Evolutionary conservation across 176 grass and related monocot species (phyloP), one percentile per base, ranked within the genome.

Genomic region (Cenchrus fungigraminus): DNA sequence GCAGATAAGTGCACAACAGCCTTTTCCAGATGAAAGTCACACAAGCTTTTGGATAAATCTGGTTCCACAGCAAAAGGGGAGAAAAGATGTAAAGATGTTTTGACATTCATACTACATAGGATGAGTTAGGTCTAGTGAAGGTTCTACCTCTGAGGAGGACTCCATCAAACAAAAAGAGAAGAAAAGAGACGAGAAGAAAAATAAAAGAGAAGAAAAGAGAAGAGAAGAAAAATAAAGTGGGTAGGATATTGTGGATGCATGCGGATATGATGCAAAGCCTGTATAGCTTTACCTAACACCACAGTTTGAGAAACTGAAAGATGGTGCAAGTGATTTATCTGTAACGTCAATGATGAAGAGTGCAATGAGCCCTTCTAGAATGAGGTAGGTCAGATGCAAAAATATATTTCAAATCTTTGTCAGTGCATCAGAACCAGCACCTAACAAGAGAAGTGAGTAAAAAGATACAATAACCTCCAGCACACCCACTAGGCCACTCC

Each of bases 221-320:
- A 20, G 46, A 83, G 14, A 3, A 28, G 14, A 34, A 66, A 78
- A 68, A 59, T 28, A 51, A 81, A 82, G 85, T 71, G 68, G 88
- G 91, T 85, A 50, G 61, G 85, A 82, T 85, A 81, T 82, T 75
- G 71, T 79, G 78, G 78, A 82, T 70, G 88, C 84, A 87, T 67
- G 77, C 85, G 45, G 79, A 87, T 69, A 90, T 85, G 87, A 82
- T 90, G 85, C 73, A 78, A 85, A 75, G 73, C 82, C 74, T 76
- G 78, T 74, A 83, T 84, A 82, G 68, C 73, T 90, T 88, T 87
- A 93, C 91, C 88, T 85, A 90, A 90, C 71, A 83, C 91, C 78
- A 87, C 53, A 55, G 85, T 82, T 78, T 76, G 66, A 79, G 73
- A 85, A 87, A 87, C 88, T 82, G 85, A 81, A 84, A 87, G 73